Evolutionary conservation across 805 yeast genomes (phyloP).

Genomic region (Ascoidea tarda): DNA sequence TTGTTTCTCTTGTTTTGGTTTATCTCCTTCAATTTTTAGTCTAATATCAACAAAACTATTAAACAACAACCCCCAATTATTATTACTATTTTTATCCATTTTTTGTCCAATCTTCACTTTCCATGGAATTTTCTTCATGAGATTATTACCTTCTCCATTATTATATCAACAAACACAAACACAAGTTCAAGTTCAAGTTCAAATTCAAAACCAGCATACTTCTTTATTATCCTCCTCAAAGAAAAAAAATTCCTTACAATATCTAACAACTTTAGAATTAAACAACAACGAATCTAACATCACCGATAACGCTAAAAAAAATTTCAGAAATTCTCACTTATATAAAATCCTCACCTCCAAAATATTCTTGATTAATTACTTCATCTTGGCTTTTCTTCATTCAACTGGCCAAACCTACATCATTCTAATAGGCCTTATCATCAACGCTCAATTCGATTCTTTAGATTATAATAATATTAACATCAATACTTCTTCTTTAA

Average conservation of each 20-base stretch:
- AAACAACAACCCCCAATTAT: too few species aligned
- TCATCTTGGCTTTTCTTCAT: slow-evolving; percentile 4
- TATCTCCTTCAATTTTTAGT: not conserved
- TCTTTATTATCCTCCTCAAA: not conserved
- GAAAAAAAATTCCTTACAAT: not conserved
- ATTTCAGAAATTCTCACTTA: not conserved
- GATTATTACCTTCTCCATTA: not conserved
- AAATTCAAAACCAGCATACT: not conserved
- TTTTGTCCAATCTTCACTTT: not conserved
- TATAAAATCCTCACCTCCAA: slow-evolving; percentile 5
- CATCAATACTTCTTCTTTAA: not conserved
- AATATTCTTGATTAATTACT: slow-evolving; percentile 4
- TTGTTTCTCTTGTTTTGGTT: not conserved
- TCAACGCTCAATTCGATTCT: slow-evolving; percentile 25
- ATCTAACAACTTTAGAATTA: not conserved
- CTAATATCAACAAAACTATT: not conserved
- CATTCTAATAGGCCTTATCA: slow-evolving; percentile 59
- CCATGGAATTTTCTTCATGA: not conserved
- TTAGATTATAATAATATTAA: too few species aligned
- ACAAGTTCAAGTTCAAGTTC: too few species aligned
- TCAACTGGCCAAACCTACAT: slow-evolving; percentile 54
- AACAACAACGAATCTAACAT: not conserved
- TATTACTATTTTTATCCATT: not conserved
- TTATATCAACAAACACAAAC: too few species aligned
- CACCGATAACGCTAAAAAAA: too few species aligned